These are phyloP conservation scores for Setomelanomma holmii DNA, from an alignment of 2,329 filamentous ascomycete genomes.

Conservation along the genomic window DNA sequence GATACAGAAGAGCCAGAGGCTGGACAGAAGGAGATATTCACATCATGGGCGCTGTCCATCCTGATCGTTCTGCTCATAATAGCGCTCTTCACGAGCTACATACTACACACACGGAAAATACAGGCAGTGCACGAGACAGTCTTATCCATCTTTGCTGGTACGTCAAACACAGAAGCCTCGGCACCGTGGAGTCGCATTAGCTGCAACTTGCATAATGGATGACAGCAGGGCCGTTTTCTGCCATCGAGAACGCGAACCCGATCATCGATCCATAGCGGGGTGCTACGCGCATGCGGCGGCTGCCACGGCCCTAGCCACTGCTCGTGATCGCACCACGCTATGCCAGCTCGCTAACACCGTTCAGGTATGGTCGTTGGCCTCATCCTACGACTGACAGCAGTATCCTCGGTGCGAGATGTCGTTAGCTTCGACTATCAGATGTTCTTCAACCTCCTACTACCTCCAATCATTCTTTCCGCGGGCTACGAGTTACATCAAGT, in stretches of 20 bases:
- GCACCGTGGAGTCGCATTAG: conserved; percentile 8
- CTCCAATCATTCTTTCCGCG: conserved; percentile 95
- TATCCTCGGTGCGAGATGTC: conserved; percentile 83
- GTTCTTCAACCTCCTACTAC: conserved; percentile 99
- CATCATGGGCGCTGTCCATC: conserved; percentile 97
- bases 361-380: conserved; percentile 94
- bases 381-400: conserved; percentile 80
- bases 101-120: conserved; percentile 94
- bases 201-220: conserved; percentile 15
- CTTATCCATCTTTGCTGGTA: conserved; percentile 95
- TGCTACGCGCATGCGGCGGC: conserved; percentile 10
- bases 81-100: conserved; percentile 96
- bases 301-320: conserved; percentile 15
- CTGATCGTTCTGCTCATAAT: conserved; percentile 92
- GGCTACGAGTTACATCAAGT: conserved; percentile 95
- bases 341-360: conserved; percentile 28
- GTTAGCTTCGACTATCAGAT: conserved; percentile 99
- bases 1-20: conserved; percentile 73
- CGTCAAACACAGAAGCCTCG: conserved; percentile 17
- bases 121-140: conserved; percentile 98
- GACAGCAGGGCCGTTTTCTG: conserved; percentile 8
- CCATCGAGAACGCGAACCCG: conserved; percentile 7
- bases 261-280: conserved; percentile 17
- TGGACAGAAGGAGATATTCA: conserved; percentile 90
- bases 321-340: conserved; percentile 25